A percentile compares a stretch with the other conserved stretches of the same genome.
phyloP scores from a whole-genome alignment of 2,329 filamentous ascomycete genomes.

The Gnomoniopsis sp. region DNA sequence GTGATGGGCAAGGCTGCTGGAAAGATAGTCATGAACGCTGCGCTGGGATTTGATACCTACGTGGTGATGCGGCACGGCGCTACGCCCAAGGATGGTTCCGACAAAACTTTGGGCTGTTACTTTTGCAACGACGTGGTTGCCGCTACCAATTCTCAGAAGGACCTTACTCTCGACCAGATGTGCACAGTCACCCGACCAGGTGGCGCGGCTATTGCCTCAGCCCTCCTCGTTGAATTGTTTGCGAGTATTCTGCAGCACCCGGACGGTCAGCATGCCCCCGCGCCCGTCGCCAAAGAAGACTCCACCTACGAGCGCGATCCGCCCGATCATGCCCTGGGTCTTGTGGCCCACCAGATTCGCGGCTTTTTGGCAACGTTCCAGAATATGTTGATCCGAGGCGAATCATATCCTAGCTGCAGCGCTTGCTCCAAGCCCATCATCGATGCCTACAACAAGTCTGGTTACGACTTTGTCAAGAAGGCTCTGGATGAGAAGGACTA shows the following conservation, averaged over 20 bases:
- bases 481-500: slow-evolving; percentile 74
- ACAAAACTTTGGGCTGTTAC: slow-evolving; percentile 82
- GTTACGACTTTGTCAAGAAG: slow-evolving; percentile 74
- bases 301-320: slow-evolving; percentile 52
- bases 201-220: slow-evolving; percentile 87
- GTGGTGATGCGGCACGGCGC: slow-evolving; percentile 96
- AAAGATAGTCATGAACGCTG: slow-evolving; percentile 96
- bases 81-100: slow-evolving; percentile 50
- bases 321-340: slow-evolving; percentile 58
- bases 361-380: slow-evolving; percentile 73
- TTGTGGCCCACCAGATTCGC: slow-evolving; percentile 77
- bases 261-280: slow-evolving; percentile 58
- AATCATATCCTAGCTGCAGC: slow-evolving; percentile 77
- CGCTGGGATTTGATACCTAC: slow-evolving; percentile 92
- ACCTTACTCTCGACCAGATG: slow-evolving; percentile 94
- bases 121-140: slow-evolving; percentile 98
- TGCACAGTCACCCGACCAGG: slow-evolving; percentile 96
- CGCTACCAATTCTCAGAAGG: slow-evolving; percentile 87
- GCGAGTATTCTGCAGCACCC: slow-evolving; percentile 87
- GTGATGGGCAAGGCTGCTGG: slow-evolving; percentile 90
- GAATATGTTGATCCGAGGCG: slow-evolving; percentile 69
- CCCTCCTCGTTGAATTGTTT: slow-evolving; percentile 84
- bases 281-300: slow-evolving; percentile 39
- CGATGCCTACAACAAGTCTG: slow-evolving; percentile 61
- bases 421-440: slow-evolving; percentile 73